Base-by-base conservation (phyloP, 257 asterid genomes). In the Forsythia suspensa region DNA sequence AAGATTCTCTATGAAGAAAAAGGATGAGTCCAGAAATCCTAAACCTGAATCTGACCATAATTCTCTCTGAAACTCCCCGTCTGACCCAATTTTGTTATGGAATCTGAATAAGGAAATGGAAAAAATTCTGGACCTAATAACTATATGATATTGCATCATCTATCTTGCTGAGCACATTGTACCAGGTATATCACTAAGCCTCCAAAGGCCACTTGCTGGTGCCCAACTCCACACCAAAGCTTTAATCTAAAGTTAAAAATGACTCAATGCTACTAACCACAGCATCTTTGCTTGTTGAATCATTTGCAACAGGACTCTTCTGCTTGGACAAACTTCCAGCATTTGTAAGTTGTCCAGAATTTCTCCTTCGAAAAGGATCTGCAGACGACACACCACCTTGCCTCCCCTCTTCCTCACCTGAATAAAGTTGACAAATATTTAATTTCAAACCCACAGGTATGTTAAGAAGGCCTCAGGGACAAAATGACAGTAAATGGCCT, bases 361-460 rank as follows among this genome's bases (percentile, higher is more conserved):
- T 79, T 83, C 89, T 82, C 73, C 86, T 80, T 39, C 86, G 80
- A 37, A 86, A 66, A 48, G 87, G 85, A 82, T 88, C 98, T 10
- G 86, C 89, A 74, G 93, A 91, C 69, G 94, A 81, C 63, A 88
- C 85, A 65, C 91, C 97, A 82, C 76, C 91, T 82, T 78, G 95
- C 85, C 97, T 90, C 63, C 88, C 92, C 70, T 90, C 97, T 80
- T 85, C 97, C 42, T 93, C 98, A 63, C 91, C 97, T 87, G 87
- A 21, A 61, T 61, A 61, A 24, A 61, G 69, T 10, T 24, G 37
- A 61, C 6, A 61, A 52, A 52, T 21, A 10, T 61, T 61, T 24
- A 61, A 7, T 61, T 63, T 61, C 11, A 61, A 20, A 24, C 37
- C 69, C 69, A 24, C 69, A 24, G 11, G 38, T 61, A 4, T 11